phyloP scores from a whole-genome alignment of 495 filamentous ascomycete genomes.

The Talaromyces ruber region DNA sequence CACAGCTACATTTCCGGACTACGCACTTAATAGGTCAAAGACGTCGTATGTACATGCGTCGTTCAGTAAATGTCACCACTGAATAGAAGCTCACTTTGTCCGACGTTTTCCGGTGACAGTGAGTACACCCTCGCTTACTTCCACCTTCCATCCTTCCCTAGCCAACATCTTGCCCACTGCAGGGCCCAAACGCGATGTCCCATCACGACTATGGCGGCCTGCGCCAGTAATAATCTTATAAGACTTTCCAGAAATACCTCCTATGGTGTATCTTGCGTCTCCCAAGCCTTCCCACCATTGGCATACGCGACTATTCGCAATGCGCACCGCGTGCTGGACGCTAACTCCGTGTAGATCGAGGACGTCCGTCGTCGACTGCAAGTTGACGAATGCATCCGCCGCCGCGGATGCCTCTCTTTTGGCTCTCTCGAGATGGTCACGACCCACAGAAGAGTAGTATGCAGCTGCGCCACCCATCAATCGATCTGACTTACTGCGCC shows the following conservation, averaged over 20 bases:
- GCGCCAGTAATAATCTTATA: constrained; percentile 74
- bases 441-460: constrained; percentile 53
- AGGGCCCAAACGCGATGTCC: constrained; percentile 64
- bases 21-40: no score
- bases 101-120: constrained; percentile 49
- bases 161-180: constrained; percentile 71
- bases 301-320: constrained; percentile 56
- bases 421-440: constrained; percentile 39
- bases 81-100: constrained; percentile 6
- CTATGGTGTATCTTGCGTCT: constrained; percentile 42
- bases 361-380: constrained; percentile 43
- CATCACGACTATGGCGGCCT: constrained; percentile 71
- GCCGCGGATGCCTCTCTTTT: constrained; percentile 35
- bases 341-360: constrained; percentile 82
- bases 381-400: constrained; percentile 53
- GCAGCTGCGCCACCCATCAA: constrained; percentile 59
- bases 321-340: constrained; percentile 70
- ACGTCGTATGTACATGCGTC: background rate
- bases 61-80: background rate
- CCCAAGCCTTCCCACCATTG: constrained; percentile 75
- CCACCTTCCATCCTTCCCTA: constrained; percentile 74
- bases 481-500: constrained; percentile 53
- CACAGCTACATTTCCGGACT: background rate
- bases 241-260: constrained; percentile 31
- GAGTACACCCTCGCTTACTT: constrained; percentile 57